A percentile compares a stretch with the other conserved stretches of the same genome.
phyloP scores from a whole-genome alignment of 2,329 filamentous ascomycete genomes.

The Diaporthe citrichinensis region DNA sequence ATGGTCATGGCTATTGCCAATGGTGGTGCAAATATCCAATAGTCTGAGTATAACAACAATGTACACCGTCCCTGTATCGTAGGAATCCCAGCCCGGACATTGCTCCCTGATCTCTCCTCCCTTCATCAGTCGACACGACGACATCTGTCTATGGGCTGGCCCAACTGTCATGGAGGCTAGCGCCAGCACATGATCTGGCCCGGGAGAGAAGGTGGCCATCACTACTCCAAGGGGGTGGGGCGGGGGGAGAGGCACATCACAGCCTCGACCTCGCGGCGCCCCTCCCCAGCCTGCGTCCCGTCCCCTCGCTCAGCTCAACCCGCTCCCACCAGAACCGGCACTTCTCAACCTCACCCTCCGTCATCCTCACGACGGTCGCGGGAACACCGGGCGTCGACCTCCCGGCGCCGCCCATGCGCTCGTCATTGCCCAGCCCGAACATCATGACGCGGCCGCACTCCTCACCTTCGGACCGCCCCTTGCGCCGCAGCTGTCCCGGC shows the following conservation, averaged over 20 bases:
- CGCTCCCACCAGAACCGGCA: constrained; percentile 74
- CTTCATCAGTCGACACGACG: background rate
- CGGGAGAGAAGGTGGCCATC: background rate
- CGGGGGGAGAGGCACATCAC: background rate
- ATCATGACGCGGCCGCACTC: constrained; percentile 60
- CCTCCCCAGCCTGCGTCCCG: constrained; percentile 46
- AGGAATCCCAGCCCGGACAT: background rate
- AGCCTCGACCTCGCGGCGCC: constrained; percentile 15
- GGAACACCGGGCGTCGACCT: constrained; percentile 56
- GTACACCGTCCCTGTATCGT: background rate
- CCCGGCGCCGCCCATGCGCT: constrained; percentile 57
- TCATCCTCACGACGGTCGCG: constrained; percentile 59
- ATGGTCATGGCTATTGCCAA: background rate
- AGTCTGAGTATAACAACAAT: background rate
- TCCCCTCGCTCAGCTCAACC: constrained; percentile 62
- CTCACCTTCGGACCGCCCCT: constrained; percentile 33
- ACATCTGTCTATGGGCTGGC: background rate
- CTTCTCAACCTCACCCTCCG: constrained; percentile 60
- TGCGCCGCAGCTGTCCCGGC: constrained; percentile 35
- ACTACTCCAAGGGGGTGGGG: background rate
- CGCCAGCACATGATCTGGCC: too few species aligned
- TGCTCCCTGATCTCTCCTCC: background rate
- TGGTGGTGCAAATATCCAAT: background rate
- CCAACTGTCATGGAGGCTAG: background rate
- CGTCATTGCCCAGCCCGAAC: constrained; percentile 73